Conservation (phyloP, 139 green algal genomes). For the Chlorella vulgaris region DNA sequence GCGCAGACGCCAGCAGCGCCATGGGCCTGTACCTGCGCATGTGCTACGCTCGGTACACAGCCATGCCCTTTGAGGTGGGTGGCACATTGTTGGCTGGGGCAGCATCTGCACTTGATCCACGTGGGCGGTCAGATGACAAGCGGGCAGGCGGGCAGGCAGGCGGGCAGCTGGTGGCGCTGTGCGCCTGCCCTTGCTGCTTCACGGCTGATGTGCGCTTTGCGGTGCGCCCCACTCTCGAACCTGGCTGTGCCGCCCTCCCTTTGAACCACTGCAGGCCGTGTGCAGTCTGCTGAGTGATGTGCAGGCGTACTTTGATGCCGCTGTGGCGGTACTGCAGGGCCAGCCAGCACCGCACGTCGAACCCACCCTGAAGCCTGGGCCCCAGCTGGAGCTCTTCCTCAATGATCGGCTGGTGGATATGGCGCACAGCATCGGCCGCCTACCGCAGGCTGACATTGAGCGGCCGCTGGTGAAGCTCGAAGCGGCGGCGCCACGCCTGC, state of each 20-base stretch:
- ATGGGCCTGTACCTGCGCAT: conserved; percentile 24
- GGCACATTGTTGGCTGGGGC: neutral
- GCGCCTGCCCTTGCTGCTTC: neutral
- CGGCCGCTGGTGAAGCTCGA: conserved; percentile 10
- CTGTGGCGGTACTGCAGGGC: conserved; percentile 10
- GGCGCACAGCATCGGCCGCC: neutral
- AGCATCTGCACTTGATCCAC: too few species aligned
- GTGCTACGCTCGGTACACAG: conserved; percentile 4
- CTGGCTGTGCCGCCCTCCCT: too few species aligned
- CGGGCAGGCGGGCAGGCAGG: neutral
- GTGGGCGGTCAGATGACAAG: too few species aligned
- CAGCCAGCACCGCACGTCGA: neutral
- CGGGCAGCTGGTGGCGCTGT: neutral
- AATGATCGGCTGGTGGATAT: neutral
- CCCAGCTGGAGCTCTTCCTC: conserved; percentile 4
- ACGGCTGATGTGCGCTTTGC: neutral
- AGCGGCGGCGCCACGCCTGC: neutral
- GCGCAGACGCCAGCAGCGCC: conserved; percentile 6
- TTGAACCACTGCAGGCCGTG: conserved; percentile 6
- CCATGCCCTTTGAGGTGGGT: conserved; percentile 26
- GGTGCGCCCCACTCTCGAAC: neutral
- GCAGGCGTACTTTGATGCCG: conserved; percentile 8
- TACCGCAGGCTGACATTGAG: neutral
- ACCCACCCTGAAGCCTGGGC: neutral
- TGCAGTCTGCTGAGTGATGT: conserved; percentile 23